Evolutionary conservation across 495 filamentous ascomycete genomes (phyloP).

Genomic region (Neurospora sp.): DNA sequence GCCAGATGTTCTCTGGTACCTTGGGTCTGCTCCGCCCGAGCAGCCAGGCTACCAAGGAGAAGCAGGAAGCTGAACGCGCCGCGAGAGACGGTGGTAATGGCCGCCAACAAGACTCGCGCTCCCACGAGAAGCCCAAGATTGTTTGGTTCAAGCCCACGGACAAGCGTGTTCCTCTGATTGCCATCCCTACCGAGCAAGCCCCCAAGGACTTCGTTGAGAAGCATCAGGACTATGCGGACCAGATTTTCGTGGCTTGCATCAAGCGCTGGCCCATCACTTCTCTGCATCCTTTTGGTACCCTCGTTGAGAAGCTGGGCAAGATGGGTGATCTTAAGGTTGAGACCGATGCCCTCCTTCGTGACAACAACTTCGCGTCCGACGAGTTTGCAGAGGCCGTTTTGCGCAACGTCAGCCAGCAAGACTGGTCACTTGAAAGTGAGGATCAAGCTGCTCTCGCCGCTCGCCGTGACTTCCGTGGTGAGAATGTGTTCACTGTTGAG

Average conservation of each 20-base stretch:
- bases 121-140: slow-evolving; percentile 97
- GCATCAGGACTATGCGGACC: slow-evolving; percentile 92
- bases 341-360: slow-evolving; percentile 90
- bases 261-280: slow-evolving; percentile 99
- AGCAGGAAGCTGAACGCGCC: slow-evolving; percentile 92
- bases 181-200: slow-evolving; percentile 95
- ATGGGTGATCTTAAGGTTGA: slow-evolving; percentile 96
- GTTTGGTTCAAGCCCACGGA: slow-evolving; percentile 99
- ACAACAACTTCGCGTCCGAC: slow-evolving; percentile 97
- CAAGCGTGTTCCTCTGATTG: slow-evolving; percentile 94
- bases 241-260: slow-evolving; percentile 97
- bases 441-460: slow-evolving; percentile 61
- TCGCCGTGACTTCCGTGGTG: slow-evolving; percentile 83
- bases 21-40: slow-evolving; percentile 88
- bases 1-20: slow-evolving; percentile 98
- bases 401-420: slow-evolving; percentile 82
- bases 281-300: slow-evolving; percentile 92
- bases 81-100: slow-evolving; percentile 73
- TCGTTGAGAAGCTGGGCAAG: slow-evolving; percentile 92
- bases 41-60: slow-evolving; percentile 98
- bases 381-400: slow-evolving; percentile 95
- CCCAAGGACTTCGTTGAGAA: slow-evolving; percentile 97
- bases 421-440: slow-evolving; percentile 80
- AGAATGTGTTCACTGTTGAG: slow-evolving; percentile 87
- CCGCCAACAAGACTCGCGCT: slow-evolving; percentile 64